Conservation (phyloP, 768 basidiomycete genomes). For the Trametes punicea region DNA sequence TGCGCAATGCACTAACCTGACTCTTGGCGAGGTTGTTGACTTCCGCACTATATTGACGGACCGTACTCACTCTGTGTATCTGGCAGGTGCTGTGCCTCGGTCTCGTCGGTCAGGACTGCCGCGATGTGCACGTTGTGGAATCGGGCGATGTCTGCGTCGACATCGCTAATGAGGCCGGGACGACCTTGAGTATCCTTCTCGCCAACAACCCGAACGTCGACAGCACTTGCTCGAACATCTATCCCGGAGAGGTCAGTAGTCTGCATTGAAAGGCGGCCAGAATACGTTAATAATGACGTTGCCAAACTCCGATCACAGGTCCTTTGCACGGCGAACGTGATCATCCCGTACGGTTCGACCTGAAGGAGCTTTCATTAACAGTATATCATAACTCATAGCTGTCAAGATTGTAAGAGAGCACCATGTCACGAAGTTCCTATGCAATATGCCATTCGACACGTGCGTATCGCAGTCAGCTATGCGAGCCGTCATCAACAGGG, state of each 20-base stretch:
- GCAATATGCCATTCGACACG: too few relatives aligned
- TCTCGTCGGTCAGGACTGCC: conserved; percentile 54
- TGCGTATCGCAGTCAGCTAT: too few relatives aligned
- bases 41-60: not conserved
- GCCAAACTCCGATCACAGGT: conserved; percentile 15
- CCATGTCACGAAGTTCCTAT: too few relatives aligned
- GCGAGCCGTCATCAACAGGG: too few relatives aligned
- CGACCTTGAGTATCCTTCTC: conserved; percentile 44
- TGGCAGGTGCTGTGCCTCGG: conserved; percentile 54
- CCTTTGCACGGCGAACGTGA: conserved; percentile 15
- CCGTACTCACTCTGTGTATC: not conserved
- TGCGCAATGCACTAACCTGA: conserved; percentile 53
- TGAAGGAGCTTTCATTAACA: too few relatives aligned
- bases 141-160: conserved; percentile 48
- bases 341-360: not conserved
- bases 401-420: too few relatives aligned
- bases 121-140: conserved; percentile 43
- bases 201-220: conserved; percentile 67
- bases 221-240: conserved; percentile 49
- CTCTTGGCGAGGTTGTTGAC: conserved; percentile 42
- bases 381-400: too few relatives aligned
- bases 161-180: conserved; percentile 40
- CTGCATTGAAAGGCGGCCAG: not conserved
- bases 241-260: conserved; percentile 52
- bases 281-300: too few relatives aligned